phyloP scores from a whole-genome alignment of 1,139 yeast species.

The Scheffersomyces insectosa region DNA sequence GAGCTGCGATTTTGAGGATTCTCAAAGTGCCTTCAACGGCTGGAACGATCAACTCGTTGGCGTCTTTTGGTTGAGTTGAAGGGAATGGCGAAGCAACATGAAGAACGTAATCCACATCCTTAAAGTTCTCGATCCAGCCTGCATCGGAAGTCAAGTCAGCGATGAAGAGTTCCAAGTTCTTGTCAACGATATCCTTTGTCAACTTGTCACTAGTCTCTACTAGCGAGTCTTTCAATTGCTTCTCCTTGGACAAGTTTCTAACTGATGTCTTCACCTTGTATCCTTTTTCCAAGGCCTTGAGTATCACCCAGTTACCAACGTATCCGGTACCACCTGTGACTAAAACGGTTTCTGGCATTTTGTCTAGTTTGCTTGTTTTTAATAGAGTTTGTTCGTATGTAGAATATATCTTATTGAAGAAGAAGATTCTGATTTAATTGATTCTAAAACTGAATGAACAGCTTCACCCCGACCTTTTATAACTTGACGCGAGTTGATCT shows the following conservation, averaged over 20 bases:
- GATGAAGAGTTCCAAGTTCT: constrained; percentile 1
- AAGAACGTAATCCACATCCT: constrained; percentile 12
- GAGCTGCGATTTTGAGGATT: constrained; percentile 28
- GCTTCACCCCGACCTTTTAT: no score
- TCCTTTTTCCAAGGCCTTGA: constrained; percentile 6
- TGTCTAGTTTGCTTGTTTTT: neutral
- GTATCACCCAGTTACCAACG: constrained; percentile 8
- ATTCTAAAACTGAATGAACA: no score
- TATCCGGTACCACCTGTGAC: constrained; percentile 14
- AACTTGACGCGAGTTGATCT: no score
- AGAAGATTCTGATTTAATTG: no score
- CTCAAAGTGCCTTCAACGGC: constrained; percentile 35
- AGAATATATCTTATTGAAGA: no score
- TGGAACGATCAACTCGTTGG: constrained; percentile 16
- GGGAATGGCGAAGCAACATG: constrained; percentile 17
- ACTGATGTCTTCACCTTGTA: constrained; percentile 10
- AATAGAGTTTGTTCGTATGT: no score
- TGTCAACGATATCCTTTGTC: neutral
- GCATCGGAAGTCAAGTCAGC: constrained; percentile 15
- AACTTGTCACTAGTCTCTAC: constrained; percentile 2
- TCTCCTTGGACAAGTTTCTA: constrained; percentile 5
- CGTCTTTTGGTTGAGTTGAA: constrained; percentile 3
- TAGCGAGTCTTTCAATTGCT: constrained; percentile 1
- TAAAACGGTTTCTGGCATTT: constrained; percentile 5
- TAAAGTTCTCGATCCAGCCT: constrained; percentile 16